A percentile compares a stretch with the other conserved stretches of the same genome.
These are phyloP conservation scores for Saccharomycopsis hybrid DNA, from an alignment of 1,139 yeast species.

Conservation along the genomic window DNA sequence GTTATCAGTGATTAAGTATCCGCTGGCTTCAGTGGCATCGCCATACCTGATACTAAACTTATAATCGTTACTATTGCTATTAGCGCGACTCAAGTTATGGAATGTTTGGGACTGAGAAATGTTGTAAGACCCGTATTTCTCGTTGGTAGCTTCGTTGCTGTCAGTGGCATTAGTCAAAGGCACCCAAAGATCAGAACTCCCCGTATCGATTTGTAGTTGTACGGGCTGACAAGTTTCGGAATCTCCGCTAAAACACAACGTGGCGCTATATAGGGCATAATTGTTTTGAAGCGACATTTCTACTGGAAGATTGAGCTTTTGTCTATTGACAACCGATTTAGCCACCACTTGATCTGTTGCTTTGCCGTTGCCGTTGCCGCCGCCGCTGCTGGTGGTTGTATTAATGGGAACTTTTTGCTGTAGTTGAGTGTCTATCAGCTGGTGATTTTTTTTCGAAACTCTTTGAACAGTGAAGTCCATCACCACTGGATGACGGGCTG, in stretches of 20 bases:
- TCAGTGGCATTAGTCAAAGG: constrained; percentile 24
- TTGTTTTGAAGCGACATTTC: neutral
- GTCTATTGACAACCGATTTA: too few species aligned
- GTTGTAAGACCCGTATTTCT: constrained; percentile 43
- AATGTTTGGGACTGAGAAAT: constrained; percentile 29
- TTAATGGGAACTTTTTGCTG: too few species aligned
- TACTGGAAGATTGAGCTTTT: too few species aligned
- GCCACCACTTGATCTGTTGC: too few species aligned
- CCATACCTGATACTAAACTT: constrained; percentile 21
- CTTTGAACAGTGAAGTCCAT: too few species aligned
- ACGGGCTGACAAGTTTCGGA: constrained; percentile 34
- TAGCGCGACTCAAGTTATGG: neutral
- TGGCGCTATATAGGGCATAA: constrained; percentile 4
- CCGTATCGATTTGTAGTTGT: constrained; percentile 57
- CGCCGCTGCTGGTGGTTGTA: too few species aligned
- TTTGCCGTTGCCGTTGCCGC: too few species aligned
- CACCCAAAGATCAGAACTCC: constrained; percentile 65
- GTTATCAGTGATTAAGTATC: constrained; percentile 18
- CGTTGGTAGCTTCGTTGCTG: neutral
- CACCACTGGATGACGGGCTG: too few species aligned
- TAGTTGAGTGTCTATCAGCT: too few species aligned
- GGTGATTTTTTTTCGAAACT: too few species aligned
- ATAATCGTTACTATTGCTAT: constrained; percentile 24
- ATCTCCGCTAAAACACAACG: constrained; percentile 2
- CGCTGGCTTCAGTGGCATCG: constrained; percentile 19